Evolutionary conservation across 768 basidiomycete genomes (phyloP).

Genomic region (Russula sp.): DNA sequence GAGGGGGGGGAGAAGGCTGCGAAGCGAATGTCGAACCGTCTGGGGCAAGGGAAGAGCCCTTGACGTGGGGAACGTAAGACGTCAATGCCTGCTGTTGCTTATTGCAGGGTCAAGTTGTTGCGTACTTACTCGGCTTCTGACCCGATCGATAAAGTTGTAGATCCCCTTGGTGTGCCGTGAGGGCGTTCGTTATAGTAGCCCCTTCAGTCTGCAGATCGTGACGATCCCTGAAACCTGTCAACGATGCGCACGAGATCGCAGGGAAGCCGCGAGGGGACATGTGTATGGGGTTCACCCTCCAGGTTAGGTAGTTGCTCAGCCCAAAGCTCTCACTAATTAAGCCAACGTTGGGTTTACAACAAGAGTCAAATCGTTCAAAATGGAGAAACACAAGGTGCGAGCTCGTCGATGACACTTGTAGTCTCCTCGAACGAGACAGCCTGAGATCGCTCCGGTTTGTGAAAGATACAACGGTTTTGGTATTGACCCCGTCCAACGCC

Average conservation of each 20-base stretch:
- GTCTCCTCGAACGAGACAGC: constrained; percentile 20
- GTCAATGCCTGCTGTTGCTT: too few relatives aligned
- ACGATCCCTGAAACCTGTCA: constrained; percentile 28
- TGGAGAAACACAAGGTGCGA: neutral
- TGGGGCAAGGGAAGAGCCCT: constrained; percentile 26
- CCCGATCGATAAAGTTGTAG: constrained; percentile 27
- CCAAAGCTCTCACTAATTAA: constrained; percentile 23
- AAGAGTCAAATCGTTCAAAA: too few relatives aligned
- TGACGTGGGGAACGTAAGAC: neutral
- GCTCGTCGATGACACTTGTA: constrained; percentile 28
- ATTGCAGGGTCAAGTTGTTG: too few relatives aligned
- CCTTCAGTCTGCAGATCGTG: constrained; percentile 26
- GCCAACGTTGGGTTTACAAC: neutral
- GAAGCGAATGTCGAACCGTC: constrained; percentile 30
- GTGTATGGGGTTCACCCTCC: constrained; percentile 12
- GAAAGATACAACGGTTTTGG: constrained; percentile 27
- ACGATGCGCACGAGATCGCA: neutral
- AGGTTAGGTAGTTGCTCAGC: constrained; percentile 24
- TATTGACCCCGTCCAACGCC: constrained; percentile 1
- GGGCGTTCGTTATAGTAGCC: constrained; percentile 24
- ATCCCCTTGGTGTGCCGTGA: constrained; percentile 28
- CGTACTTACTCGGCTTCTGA: constrained; percentile 21
- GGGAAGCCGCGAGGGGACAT: neutral
- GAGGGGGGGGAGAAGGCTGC: constrained; percentile 27
- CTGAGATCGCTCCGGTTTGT: constrained; percentile 23